These are phyloP conservation scores for Chiua virens DNA, from an alignment of 768 basidiomycete genomes.

Conservation along the genomic window DNA sequence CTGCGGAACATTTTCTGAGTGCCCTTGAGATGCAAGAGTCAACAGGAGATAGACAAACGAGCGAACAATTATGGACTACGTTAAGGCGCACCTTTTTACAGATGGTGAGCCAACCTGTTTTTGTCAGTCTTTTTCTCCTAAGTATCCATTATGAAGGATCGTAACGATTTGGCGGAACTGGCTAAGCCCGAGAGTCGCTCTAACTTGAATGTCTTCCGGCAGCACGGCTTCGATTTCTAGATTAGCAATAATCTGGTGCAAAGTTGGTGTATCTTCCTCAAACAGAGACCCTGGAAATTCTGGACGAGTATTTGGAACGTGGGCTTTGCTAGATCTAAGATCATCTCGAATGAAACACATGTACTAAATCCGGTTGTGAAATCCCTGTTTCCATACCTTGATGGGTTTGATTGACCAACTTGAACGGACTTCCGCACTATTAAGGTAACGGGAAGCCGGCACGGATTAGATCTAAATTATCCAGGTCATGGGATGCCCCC, in stretches of 20 bases:
- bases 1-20: slow-evolving; percentile 92
- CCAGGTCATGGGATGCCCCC: slow-evolving; percentile 16
- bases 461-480: slow-evolving; percentile 9
- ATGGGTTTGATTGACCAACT: too few species aligned
- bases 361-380: too few species aligned
- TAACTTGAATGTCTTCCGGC: slow-evolving; percentile 71
- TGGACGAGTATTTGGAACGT: too few species aligned
- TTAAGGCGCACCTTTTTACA: slow-evolving; percentile 75
- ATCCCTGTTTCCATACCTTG: too few species aligned
- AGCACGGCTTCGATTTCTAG: slow-evolving; percentile 89
- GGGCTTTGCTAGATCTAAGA: too few species aligned
- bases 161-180: slow-evolving; percentile 76
- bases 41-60: slow-evolving; percentile 63
- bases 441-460: slow-evolving; percentile 10
- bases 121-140: neutral
- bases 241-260: neutral
- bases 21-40: slow-evolving; percentile 79
- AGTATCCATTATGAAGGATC: slow-evolving; percentile 49
- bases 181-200: slow-evolving; percentile 62
- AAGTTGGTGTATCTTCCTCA: neutral
- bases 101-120: slow-evolving; percentile 53
- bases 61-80: slow-evolving; percentile 88
- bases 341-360: too few species aligned
- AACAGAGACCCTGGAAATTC: too few species aligned
- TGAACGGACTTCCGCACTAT: too few species aligned